Evolutionary conservation across 2,329 filamentous ascomycete species (phyloP).

Genomic region (Aspergillus tubingensis): DNA sequence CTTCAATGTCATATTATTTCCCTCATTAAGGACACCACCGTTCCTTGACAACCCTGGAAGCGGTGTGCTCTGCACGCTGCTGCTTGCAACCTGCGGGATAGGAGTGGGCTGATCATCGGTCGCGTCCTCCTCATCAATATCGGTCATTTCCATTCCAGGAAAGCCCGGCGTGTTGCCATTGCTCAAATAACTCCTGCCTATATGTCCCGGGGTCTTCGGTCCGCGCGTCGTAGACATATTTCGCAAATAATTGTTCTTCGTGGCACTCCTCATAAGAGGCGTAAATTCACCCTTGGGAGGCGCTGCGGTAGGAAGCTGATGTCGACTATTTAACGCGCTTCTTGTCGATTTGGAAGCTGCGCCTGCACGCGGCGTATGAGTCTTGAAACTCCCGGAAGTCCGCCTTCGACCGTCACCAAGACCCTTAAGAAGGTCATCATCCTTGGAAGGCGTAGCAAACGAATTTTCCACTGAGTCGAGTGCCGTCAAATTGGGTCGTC

Average conservation of each 20-base stretch:
- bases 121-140: slow-evolving; percentile 64
- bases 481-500: slow-evolving; percentile 43
- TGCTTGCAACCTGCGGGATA: slow-evolving; percentile 72
- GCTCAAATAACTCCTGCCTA: slow-evolving; percentile 63
- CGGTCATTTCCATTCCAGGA: slow-evolving; percentile 71
- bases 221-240: slow-evolving; percentile 62
- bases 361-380: slow-evolving; percentile 74
- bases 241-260: slow-evolving; percentile 66
- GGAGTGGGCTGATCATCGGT: slow-evolving; percentile 71
- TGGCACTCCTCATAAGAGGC: slow-evolving; percentile 77
- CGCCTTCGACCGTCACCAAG: slow-evolving; percentile 65
- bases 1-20: slow-evolving; percentile 79
- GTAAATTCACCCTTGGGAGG: slow-evolving; percentile 76
- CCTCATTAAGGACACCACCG: slow-evolving; percentile 74
- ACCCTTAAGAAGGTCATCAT: slow-evolving; percentile 73
- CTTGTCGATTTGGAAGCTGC: slow-evolving; percentile 49
- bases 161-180: slow-evolving; percentile 74
- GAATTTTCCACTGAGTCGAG: slow-evolving; percentile 87
- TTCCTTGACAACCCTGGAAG: slow-evolving; percentile 68
- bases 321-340: slow-evolving; percentile 65
- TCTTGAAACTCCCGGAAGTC: slow-evolving; percentile 55
- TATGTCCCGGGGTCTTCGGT: slow-evolving; percentile 68
- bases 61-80: slow-evolving; percentile 81
- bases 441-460: slow-evolving; percentile 77
- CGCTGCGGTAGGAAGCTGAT: slow-evolving; percentile 67